These are phyloP conservation scores for Candolleomyces aberdarensis DNA, from an alignment of 768 basidiomycete species.

Conservation along the genomic window DNA sequence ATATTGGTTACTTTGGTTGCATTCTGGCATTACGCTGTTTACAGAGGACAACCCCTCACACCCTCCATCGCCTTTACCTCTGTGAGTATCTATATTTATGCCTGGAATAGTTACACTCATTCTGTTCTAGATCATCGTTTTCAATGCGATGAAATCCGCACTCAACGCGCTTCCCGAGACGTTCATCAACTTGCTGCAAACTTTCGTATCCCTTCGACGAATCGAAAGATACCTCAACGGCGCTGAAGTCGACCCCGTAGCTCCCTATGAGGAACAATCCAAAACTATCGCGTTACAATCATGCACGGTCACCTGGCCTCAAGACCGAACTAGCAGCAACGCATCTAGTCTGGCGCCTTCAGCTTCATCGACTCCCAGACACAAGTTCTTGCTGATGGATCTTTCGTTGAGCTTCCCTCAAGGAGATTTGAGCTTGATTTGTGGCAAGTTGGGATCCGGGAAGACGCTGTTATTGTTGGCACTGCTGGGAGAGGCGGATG, in stretches of 20 bases:
- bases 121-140: conserved; percentile 35
- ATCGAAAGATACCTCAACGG: conserved; percentile 86
- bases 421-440: conserved; percentile 78
- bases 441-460: conserved; percentile 87
- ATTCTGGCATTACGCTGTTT: conserved; percentile 72
- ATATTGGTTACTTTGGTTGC: conserved; percentile 59
- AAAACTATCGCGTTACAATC: conserved; percentile 71
- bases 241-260: conserved; percentile 66
- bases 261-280: conserved; percentile 53
- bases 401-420: conserved; percentile 73
- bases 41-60: conserved; percentile 65
- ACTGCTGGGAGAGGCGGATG: conserved; percentile 84
- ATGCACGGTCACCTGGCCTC: conserved; percentile 90
- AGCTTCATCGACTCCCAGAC: conserved; percentile 65
- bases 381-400: conserved; percentile 81
- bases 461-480: conserved; percentile 84
- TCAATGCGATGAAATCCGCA: conserved; percentile 85
- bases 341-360: conserved; percentile 47
- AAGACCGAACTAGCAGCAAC: conserved; percentile 54
- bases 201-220: conserved; percentile 80
- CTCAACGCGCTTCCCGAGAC: conserved; percentile 88
- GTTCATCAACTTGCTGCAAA: conserved; percentile 86
- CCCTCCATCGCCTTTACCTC: conserved; percentile 85
- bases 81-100: conserved; percentile 30
- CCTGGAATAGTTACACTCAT: neutral